Percentiles rank a stretch among this genome's conserved stretches.
phyloP scores from a whole-genome alignment of 768 basidiomycete species.

The Mycena indigotica region DNA sequence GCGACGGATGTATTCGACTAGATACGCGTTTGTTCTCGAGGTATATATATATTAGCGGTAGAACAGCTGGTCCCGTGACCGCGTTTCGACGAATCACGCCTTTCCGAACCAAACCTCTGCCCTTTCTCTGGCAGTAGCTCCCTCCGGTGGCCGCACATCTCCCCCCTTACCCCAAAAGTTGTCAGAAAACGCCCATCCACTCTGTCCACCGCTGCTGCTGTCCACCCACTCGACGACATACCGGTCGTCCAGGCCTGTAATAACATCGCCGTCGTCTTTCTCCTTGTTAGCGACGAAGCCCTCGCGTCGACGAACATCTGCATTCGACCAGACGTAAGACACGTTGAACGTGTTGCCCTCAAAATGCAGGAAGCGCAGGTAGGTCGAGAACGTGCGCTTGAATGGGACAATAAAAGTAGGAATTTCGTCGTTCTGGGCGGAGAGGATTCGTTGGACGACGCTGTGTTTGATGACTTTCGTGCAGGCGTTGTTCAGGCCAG shows the following conservation, averaged over 20 bases:
- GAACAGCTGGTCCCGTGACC: too few relatives aligned
- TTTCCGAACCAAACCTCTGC: slow-evolving; percentile 8
- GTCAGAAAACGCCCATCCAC: background rate
- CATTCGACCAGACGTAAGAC: slow-evolving; percentile 40
- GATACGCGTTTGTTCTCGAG: too few relatives aligned
- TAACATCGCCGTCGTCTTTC: slow-evolving; percentile 22
- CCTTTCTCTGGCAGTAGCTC: background rate
- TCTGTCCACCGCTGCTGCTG: background rate
- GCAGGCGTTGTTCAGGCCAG: slow-evolving; percentile 21
- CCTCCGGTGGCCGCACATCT: background rate
- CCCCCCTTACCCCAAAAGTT: slow-evolving; percentile 8
- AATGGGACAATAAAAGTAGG: slow-evolving; percentile 40
- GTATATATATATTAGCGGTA: too few relatives aligned
- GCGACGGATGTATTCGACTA: slow-evolving; percentile 51
- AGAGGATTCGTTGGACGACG: slow-evolving; percentile 34
- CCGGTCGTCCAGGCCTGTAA: slow-evolving; percentile 4
- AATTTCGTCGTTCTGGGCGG: slow-evolving; percentile 2
- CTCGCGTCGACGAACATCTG: slow-evolving; percentile 29
- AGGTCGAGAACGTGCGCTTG: slow-evolving; percentile 38
- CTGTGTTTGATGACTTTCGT: slow-evolving; percentile 25
- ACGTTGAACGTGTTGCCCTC: slow-evolving; percentile 43
- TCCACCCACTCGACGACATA: slow-evolving; percentile 12
- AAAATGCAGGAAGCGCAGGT: slow-evolving; percentile 41
- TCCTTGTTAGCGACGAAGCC: slow-evolving; percentile 17
- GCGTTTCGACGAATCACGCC: too few relatives aligned